These are phyloP conservation scores for Sordariomycetes sp. DNA, from an alignment of 2,329 filamentous ascomycete genomes.

Conservation along the genomic window DNA sequence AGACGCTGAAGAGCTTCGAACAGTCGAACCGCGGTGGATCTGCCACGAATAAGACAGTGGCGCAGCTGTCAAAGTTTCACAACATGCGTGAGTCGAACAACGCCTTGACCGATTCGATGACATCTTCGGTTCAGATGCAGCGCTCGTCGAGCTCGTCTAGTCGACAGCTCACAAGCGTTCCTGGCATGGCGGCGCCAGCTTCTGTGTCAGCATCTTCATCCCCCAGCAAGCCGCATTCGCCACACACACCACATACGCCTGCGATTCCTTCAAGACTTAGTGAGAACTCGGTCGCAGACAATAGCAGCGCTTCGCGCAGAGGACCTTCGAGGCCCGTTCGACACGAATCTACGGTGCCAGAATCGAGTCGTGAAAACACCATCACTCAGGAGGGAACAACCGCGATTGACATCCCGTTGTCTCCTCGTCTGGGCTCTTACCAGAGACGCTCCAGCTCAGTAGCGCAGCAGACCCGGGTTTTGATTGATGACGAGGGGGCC, in stretches of 20 bases:
- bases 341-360: slow-evolving; percentile 14
- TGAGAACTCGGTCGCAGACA: slow-evolving; percentile 64
- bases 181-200: slow-evolving; percentile 60
- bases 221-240: slow-evolving; percentile 81
- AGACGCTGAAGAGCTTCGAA: slow-evolving; percentile 76
- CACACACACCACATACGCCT: slow-evolving; percentile 85
- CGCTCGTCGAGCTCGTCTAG: slow-evolving; percentile 70
- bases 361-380: slow-evolving; percentile 24
- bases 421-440: slow-evolving; percentile 49
- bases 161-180: slow-evolving; percentile 48
- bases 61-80: slow-evolving; percentile 77
- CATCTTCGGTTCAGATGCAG: slow-evolving; percentile 77
- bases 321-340: slow-evolving; percentile 17
- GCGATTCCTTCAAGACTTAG: slow-evolving; percentile 90
- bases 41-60: slow-evolving; percentile 64
- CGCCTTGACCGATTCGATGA: slow-evolving; percentile 84
- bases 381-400: slow-evolving; percentile 44
- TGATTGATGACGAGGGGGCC: slow-evolving; percentile 48
- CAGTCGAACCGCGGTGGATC: slow-evolving; percentile 57
- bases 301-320: slow-evolving; percentile 16
- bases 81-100: slow-evolving; percentile 84
- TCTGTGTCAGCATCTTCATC: slow-evolving; percentile 81
- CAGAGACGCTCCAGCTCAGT: slow-evolving; percentile 61
- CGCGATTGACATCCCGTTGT: slow-evolving; percentile 66
- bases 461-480: slow-evolving; percentile 49